These are phyloP conservation scores for Solanum sejunctum DNA, from an alignment of 257 asterid genomes.

Conservation along the genomic window DNA sequence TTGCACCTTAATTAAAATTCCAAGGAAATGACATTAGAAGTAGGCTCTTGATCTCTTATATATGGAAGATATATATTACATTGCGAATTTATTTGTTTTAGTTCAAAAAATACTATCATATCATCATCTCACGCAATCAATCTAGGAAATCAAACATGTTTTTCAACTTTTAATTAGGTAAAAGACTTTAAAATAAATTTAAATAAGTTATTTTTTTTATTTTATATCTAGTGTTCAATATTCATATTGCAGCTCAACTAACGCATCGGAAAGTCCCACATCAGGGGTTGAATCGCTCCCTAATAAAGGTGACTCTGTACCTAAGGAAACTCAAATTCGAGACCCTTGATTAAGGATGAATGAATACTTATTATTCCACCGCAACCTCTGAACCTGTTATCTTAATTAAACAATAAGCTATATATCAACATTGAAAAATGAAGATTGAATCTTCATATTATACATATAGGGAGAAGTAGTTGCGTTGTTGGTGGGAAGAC, in stretches of 20 bases:
- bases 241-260: too few species aligned
- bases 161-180: background rate
- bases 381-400: too few species aligned
- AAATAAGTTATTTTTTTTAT: background rate
- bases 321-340: too few species aligned
- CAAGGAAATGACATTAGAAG: background rate
- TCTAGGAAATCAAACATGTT: background rate
- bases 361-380: too few species aligned
- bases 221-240: too few species aligned
- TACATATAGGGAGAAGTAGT: background rate
- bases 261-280: too few species aligned
- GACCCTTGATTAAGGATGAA: too few species aligned
- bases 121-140: background rate
- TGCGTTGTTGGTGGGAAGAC: conserved; percentile 1
- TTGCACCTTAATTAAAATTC: too few species aligned
- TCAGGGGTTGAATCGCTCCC: too few species aligned
- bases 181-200: background rate
- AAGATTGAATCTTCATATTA: background rate
- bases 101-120: background rate
- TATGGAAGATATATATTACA: background rate
- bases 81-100: background rate
- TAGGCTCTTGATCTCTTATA: background rate
- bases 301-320: too few species aligned
- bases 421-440: background rate
- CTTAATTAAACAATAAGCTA: background rate